phyloP scores from a whole-genome alignment of 2,329 filamentous ascomycete species.

The Curvularia lunata region DNA sequence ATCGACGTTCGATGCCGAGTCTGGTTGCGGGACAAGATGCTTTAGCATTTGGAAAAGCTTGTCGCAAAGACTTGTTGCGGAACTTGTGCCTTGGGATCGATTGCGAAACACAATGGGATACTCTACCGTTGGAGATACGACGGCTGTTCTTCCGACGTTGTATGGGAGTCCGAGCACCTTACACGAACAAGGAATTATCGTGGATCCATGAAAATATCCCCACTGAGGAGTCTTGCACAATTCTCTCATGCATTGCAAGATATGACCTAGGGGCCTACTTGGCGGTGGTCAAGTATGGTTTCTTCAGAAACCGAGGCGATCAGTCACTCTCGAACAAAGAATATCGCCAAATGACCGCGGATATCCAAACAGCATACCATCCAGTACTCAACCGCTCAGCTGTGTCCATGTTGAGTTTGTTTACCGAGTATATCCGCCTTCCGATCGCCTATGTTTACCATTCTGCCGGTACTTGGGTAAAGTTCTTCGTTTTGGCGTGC shows the following conservation, averaged over 20 bases:
- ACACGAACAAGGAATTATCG: constrained; percentile 51
- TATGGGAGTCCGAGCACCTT: constrained; percentile 50
- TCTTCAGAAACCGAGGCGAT: constrained; percentile 35
- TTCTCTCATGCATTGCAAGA: constrained; percentile 53
- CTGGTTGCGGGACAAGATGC: constrained; percentile 26
- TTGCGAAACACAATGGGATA: constrained; percentile 60
- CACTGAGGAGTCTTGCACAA: constrained; percentile 49
- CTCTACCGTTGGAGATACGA: constrained; percentile 55
- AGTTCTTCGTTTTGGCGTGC: constrained; percentile 58
- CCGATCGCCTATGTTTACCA: constrained; percentile 54
- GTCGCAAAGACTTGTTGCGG: constrained; percentile 55
- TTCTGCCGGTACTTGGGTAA: constrained; percentile 52
- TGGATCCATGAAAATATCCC: constrained; percentile 55
- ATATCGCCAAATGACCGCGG: constrained; percentile 42
- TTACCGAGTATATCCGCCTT: constrained; percentile 38
- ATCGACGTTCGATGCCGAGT: constrained; percentile 43
- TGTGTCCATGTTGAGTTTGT: constrained; percentile 30
- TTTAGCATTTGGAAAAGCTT: constrained; percentile 28
- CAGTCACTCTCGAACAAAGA: constrained; percentile 36
- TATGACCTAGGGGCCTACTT: constrained; percentile 57
- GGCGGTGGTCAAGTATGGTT: constrained; percentile 42
- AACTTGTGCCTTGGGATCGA: constrained; percentile 59
- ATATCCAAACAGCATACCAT: constrained; percentile 42
- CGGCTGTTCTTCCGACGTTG: constrained; percentile 56
- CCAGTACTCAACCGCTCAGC: constrained; percentile 40